Evolutionary conservation across 805 yeast species (phyloP).

Genomic region (Yamadazyma akitaensis): DNA sequence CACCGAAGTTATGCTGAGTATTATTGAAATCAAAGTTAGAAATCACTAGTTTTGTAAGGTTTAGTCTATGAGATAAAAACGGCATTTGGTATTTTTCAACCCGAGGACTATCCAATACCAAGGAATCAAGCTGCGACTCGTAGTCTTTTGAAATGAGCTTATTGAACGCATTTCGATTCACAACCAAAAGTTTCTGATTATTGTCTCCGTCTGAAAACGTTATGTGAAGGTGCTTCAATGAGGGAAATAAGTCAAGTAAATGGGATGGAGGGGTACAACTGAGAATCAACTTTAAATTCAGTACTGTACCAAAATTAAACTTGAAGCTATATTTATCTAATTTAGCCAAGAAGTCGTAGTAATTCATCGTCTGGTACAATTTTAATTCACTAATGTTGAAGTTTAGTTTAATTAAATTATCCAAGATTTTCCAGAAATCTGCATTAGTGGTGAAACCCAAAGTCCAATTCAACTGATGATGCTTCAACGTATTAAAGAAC

Average conservation of each 20-base stretch:
- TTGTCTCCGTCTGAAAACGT: not conserved
- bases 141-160: constrained; percentile 3
- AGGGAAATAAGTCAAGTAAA: constrained; percentile 7
- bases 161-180: constrained; percentile 8
- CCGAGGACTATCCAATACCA: constrained; percentile 26
- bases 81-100: constrained; percentile 26
- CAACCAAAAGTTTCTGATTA: not conserved
- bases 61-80: constrained; percentile 19
- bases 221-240: constrained; percentile 8
- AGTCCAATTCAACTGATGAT: constrained; percentile 16
- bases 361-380: constrained; percentile 24
- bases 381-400: constrained; percentile 24
- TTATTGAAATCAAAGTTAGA: constrained; percentile 31
- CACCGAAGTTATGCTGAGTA: constrained; percentile 25
- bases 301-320: constrained; percentile 19
- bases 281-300: constrained; percentile 19
- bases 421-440: constrained; percentile 28
- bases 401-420: constrained; percentile 22
- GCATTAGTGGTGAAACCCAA: constrained; percentile 20
- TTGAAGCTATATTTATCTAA: constrained; percentile 28
- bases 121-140: constrained; percentile 13
- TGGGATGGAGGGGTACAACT: constrained; percentile 1
- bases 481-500: constrained; percentile 24
- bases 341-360: constrained; percentile 23
- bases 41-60: constrained; percentile 25